Conservation (phyloP, 306 rosid genomes). For the Erythrophleum fordii region DNA sequence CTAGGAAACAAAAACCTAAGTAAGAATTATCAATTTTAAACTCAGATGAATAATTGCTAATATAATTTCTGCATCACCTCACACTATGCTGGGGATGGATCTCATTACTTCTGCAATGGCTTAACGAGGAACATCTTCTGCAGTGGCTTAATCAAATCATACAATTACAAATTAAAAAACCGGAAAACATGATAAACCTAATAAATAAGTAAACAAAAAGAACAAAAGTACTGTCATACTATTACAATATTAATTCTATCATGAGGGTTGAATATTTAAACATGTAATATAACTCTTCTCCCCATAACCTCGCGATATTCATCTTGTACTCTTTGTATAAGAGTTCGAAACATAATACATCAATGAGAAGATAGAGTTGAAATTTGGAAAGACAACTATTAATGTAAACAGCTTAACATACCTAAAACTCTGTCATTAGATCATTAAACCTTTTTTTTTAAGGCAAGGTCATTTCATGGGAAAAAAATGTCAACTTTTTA, state of each 20-base stretch:
- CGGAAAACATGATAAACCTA: constrained; percentile 33
- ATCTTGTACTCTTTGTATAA: constrained; percentile 92
- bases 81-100: constrained; percentile 61
- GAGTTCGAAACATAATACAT: constrained; percentile 57
- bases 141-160: constrained; percentile 41
- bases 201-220: neutral
- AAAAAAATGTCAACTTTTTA: constrained; percentile 35
- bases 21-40: neutral
- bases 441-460: constrained; percentile 87
- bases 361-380: constrained; percentile 36
- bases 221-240: constrained; percentile 4
- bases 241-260: constrained; percentile 32
- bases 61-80: neutral
- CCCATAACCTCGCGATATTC: constrained; percentile 99
- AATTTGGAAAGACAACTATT: constrained; percentile 32
- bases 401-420: constrained; percentile 33
- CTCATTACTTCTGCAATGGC: too few relatives aligned
- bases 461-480: constrained; percentile 61
- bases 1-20: neutral
- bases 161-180: constrained; percentile 37
- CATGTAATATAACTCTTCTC: constrained; percentile 98
- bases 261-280: constrained; percentile 44
- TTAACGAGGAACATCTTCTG: too few relatives aligned
- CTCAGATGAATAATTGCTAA: neutral
- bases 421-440: constrained; percentile 94